Percentiles rank a stretch among this genome's conserved stretches.
These are phyloP conservation scores for Bassia scoparia DNA, from an alignment of 148 eudicot species.

Conservation along the genomic window DNA sequence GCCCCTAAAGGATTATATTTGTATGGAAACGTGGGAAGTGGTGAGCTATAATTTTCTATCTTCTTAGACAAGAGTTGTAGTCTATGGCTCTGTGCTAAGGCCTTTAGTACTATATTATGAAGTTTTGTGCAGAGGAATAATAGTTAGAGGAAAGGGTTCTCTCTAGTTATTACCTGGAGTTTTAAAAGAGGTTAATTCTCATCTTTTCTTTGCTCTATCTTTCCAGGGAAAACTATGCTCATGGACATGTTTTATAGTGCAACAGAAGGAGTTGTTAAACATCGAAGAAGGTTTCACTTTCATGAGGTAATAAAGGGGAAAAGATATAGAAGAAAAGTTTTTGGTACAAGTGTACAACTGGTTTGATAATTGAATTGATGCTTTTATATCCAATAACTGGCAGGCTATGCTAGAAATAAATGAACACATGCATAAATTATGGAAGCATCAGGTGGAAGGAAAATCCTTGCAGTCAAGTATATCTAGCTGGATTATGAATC, in stretches of 20 bases:
- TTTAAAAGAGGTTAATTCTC: neutral
- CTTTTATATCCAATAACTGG: constrained; percentile 14
- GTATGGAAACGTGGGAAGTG: constrained; percentile 98
- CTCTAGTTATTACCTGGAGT: neutral
- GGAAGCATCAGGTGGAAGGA: constrained; percentile 74
- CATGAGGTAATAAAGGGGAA: constrained; percentile 52
- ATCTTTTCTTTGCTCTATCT: constrained; percentile 19
- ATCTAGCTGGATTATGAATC: constrained; percentile 82
- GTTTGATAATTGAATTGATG: constrained; percentile 1
- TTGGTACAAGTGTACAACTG: neutral
- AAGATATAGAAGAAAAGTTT: constrained; percentile 5
- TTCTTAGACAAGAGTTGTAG: constrained; percentile 14
- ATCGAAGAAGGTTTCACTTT: constrained; percentile 91
- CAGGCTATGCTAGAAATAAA: constrained; percentile 98
- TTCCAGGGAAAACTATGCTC: constrained; percentile 94
- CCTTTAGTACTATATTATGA: constrained; percentile 1
- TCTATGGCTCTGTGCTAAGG: neutral
- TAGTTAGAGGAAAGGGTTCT: constrained; percentile 8
- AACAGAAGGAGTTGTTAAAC: constrained; percentile 79
- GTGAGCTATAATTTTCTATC: constrained; percentile 30
- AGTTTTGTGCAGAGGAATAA: neutral
- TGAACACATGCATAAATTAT: constrained; percentile 90
- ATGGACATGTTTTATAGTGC: constrained; percentile 96
- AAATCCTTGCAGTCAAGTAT: constrained; percentile 65
- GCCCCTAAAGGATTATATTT: constrained; percentile 94